Evolutionary conservation across 2,329 filamentous ascomycete species (phyloP).

Genomic region (Verticillium nubilum): DNA sequence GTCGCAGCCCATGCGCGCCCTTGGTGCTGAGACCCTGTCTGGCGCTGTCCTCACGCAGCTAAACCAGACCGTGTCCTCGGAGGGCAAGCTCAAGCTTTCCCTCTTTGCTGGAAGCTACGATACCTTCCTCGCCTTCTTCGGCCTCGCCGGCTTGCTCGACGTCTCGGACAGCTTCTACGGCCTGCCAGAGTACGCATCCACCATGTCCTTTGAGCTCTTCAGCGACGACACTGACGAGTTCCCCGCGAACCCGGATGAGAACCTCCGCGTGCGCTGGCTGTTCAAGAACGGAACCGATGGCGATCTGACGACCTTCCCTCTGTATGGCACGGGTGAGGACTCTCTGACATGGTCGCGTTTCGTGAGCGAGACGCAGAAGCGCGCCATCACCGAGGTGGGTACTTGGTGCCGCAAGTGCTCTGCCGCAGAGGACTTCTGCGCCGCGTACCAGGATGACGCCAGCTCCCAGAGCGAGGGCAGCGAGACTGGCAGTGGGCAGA

Average conservation of each 20-base stretch:
- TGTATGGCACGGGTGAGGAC: conserved; percentile 22
- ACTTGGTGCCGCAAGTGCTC: conserved; percentile 24
- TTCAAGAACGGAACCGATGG: conserved; percentile 27
- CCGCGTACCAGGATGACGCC: conserved; percentile 19
- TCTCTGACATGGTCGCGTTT: conserved; percentile 22
- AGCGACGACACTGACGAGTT: conserved; percentile 17
- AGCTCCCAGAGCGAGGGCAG: conserved; percentile 2
- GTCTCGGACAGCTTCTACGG: conserved; percentile 23
- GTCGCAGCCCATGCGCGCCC: conserved; percentile 20
- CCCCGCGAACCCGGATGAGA: conserved; percentile 17
- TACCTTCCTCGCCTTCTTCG: conserved; percentile 30
- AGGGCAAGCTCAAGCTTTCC: conserved; percentile 26
- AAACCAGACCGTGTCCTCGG: conserved; percentile 21
- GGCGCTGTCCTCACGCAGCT: conserved; percentile 23
- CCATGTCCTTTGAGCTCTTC: conserved; percentile 29
- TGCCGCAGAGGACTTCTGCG: conserved; percentile 21
- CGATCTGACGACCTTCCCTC: conserved; percentile 20
- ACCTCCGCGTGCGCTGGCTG: conserved; percentile 24
- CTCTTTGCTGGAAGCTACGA: conserved; percentile 28
- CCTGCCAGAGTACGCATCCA: conserved; percentile 28
- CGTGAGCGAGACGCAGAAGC: conserved; percentile 19
- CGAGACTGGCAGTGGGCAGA: background rate
- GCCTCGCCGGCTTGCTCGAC: conserved; percentile 18
- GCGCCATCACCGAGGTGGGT: conserved; percentile 20
- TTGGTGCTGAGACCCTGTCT: conserved; percentile 24